Evolutionary conservation across 805 yeast species (phyloP).

Genomic region (Zygosaccharomyces siamensis): DNA sequence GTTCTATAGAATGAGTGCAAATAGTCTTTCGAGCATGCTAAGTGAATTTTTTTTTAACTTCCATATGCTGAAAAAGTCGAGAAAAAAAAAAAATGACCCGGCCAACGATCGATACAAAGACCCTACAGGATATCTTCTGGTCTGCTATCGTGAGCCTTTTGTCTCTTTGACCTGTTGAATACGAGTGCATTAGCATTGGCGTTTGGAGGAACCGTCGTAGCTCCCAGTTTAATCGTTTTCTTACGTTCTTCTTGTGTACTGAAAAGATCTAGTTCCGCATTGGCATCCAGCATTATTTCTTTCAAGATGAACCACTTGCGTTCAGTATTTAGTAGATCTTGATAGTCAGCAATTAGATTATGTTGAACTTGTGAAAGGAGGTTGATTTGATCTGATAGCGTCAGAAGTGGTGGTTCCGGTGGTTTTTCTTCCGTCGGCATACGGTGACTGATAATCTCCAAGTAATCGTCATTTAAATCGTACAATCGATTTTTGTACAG

Average conservation of each 20-base stretch:
- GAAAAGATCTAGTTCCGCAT: conserved; percentile 31
- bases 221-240: conserved; percentile 13
- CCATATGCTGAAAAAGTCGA: neutral
- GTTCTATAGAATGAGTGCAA: neutral
- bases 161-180: conserved; percentile 22
- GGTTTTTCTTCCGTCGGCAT: conserved; percentile 7
- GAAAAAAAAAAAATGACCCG: conserved; percentile 4
- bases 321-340: conserved; percentile 18
- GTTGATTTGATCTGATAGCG: conserved; percentile 16
- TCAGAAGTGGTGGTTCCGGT: neutral
- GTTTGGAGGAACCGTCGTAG: conserved; percentile 15
- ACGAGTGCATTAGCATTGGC: conserved; percentile 17
- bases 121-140: neutral
- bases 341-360: conserved; percentile 21
- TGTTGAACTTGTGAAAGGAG: conserved; percentile 23
- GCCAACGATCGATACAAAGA: neutral
- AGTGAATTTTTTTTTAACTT: neutral
- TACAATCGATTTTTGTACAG: conserved; percentile 28
- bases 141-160: conserved; percentile 1
- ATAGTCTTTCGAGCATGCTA: neutral
- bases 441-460: conserved; percentile 13
- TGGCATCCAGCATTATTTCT: conserved; percentile 32
- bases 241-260: conserved; percentile 20
- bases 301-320: conserved; percentile 33
- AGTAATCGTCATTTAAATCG: conserved; percentile 28